Percentiles rank a stretch among this genome's conserved stretches.
phyloP scores from a whole-genome alignment of 495 filamentous ascomycete genomes.

The Pseudomonodictys pantanalensis region DNA sequence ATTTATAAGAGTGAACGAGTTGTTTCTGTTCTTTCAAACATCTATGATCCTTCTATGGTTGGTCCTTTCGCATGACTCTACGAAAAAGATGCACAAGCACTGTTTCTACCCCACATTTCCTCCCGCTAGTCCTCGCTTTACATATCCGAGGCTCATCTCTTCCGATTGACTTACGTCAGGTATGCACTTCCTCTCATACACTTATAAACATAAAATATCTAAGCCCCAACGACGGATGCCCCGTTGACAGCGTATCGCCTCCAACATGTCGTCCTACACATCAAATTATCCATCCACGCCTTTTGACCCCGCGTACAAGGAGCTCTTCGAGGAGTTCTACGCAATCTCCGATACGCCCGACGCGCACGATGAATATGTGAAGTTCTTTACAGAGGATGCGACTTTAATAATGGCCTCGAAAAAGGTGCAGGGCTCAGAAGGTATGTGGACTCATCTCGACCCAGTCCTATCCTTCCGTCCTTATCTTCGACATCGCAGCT shows the following conservation, averaged over 20 bases:
- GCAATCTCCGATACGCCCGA: slow-evolving; percentile 55
- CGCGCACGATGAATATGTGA: slow-evolving; percentile 55
- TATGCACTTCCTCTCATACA: too few relatives aligned
- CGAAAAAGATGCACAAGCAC: too few relatives aligned
- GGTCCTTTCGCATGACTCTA: too few relatives aligned
- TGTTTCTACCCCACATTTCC: too few relatives aligned
- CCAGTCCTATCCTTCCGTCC: not conserved
- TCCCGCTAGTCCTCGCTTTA: too few relatives aligned
- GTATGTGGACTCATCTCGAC: slow-evolving; percentile 38
- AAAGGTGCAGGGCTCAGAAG: slow-evolving; percentile 48
- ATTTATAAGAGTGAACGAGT: too few relatives aligned
- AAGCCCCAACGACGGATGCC: not conserved
- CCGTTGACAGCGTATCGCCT: not conserved
- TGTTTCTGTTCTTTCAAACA: too few relatives aligned
- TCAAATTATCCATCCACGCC: slow-evolving; percentile 17
- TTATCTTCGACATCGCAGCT: not conserved
- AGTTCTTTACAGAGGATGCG: slow-evolving; percentile 54
- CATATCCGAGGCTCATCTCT: too few relatives aligned
- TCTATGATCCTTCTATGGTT: too few relatives aligned
- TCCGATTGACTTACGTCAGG: too few relatives aligned
- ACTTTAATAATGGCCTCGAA: slow-evolving; percentile 58
- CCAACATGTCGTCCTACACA: slow-evolving; percentile 15
- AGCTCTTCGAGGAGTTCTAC: slow-evolving; percentile 60
- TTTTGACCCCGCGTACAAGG: slow-evolving; percentile 35
- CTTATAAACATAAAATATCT: not conserved